Evolutionary conservation across 345 rosid species (phyloP).

Genomic region (Eucalyptus sideroxylon): DNA sequence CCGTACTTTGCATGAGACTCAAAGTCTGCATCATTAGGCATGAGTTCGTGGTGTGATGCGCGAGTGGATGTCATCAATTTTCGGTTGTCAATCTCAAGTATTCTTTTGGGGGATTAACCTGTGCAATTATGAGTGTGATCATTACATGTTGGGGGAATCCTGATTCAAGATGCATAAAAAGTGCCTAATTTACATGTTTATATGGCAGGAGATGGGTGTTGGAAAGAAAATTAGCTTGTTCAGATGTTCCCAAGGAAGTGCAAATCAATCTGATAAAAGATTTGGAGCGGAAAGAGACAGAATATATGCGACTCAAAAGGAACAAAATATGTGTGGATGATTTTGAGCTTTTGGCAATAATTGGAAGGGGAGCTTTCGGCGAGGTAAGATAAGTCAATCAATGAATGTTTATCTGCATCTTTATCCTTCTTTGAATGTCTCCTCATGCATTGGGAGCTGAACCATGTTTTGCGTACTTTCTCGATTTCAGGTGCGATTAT

Average conservation of each 20-base stretch:
- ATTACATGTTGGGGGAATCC: neutral
- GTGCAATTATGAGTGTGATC: neutral
- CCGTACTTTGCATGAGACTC: neutral
- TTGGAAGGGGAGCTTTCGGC: constrained; percentile 90
- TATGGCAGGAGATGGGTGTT: constrained; percentile 78
- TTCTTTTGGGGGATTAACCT: neutral
- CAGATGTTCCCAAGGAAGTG: constrained; percentile 86
- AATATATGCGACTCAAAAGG: constrained; percentile 92
- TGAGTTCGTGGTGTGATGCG: neutral
- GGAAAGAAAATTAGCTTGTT: constrained; percentile 80
- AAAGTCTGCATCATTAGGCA: neutral
- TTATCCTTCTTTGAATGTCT: neutral
- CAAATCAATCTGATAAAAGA: constrained; percentile 84
- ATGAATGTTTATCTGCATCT: neutral
- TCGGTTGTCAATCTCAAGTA: neutral
- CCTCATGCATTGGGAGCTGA: neutral
- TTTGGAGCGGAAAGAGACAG: constrained; percentile 90
- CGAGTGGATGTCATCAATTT: neutral
- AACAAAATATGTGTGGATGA: constrained; percentile 86
- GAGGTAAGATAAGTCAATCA: constrained; percentile 43
- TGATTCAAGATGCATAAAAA: neutral
- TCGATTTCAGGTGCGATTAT: constrained; percentile 62
- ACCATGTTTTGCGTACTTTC: neutral
- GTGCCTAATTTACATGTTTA: constrained; percentile 3
- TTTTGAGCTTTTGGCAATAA: constrained; percentile 87